Evolutionary conservation across 2,329 filamentous ascomycete genomes (phyloP), one percentile per base, ranked within the genome.

Genomic region (Boeremia lycopersici): DNA sequence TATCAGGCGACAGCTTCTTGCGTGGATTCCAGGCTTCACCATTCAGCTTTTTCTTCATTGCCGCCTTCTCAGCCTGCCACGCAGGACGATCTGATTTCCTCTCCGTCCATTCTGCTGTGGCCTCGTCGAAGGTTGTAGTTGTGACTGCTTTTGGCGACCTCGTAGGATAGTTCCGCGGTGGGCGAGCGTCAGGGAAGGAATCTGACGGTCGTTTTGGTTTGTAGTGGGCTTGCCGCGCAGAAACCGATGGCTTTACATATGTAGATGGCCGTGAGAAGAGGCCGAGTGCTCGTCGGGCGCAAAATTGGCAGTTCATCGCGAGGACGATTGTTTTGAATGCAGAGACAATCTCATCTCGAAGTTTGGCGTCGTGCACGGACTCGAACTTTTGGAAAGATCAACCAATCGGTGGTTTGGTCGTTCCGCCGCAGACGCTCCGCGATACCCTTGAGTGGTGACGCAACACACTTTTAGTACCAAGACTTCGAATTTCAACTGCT

Each of bases 1-100:
- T 91, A 74, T 98, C 93, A 0, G 95, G 95, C 0, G 95, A 98
- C 9, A 99, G 82, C 54, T 88, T 88, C 75, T 96, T 97, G 43
- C 84, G 83, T 28, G 95, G 93, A 26, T 83, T 82, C 93, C 93
- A 99, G 9, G 88, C 78, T 34, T 77, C 86, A 7, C 88, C 84
- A 1, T 86, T 86, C 61, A 97, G 95, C 69, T 98, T 99, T 57
- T 84, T 76, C 65, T 87, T 84, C 31, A 96, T 76, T 0, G 86
- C 89, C 1, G 78, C 78, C 72, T 96, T 97, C 62, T 97, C 89
- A 12, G 84, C 73, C 71, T 85, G 82, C 95, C 95, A 98, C 3
- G 68, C 56, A 60, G 87, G 83, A 13, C 62, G 65, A 29, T 67
- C 44, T 4, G 48, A 46, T 31, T 9, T 26, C 11, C 26, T 41